Percentiles rank a stretch among this genome's conserved stretches.
These are phyloP conservation scores for Pyracantha coccinea DNA, from an alignment of 331 rosid genomes.

Conservation along the genomic window DNA sequence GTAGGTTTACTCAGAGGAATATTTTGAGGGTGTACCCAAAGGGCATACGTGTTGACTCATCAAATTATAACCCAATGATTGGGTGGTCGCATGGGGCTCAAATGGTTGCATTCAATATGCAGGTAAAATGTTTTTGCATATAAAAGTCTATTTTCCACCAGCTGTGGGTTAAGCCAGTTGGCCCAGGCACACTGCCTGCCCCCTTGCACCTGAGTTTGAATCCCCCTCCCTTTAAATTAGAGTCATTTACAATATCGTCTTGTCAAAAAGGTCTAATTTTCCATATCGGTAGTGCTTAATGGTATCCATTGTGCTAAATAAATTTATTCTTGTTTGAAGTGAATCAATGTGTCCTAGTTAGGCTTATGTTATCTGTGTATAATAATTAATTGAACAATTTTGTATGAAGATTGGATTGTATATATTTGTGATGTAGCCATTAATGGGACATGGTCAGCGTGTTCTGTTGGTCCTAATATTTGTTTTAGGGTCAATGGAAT, in stretches of 20 bases:
- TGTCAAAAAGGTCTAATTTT: background rate
- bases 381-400: background rate
- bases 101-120: constrained; percentile 99
- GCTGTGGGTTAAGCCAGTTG: no score
- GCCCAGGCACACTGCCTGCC: no score
- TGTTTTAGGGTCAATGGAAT: background rate
- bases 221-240: no score
- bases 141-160: background rate
- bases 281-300: background rate
- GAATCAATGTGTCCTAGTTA: background rate
- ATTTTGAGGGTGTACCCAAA: constrained; percentile 87
- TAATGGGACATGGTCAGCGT: background rate
- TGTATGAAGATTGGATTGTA: background rate
- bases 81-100: constrained; percentile 99
- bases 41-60: constrained; percentile 81
- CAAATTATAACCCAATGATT: constrained; percentile 85
- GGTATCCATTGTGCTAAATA: background rate
- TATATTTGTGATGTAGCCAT: background rate
- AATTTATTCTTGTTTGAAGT: background rate
- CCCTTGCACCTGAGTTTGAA: no score
- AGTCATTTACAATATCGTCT: no score
- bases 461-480: background rate
- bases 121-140: constrained; percentile 34
- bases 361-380: background rate
- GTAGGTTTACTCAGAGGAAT: constrained; percentile 90